Base-by-base conservation (phyloP, 345 rosid genomes). In the Murraya paniculata region DNA sequence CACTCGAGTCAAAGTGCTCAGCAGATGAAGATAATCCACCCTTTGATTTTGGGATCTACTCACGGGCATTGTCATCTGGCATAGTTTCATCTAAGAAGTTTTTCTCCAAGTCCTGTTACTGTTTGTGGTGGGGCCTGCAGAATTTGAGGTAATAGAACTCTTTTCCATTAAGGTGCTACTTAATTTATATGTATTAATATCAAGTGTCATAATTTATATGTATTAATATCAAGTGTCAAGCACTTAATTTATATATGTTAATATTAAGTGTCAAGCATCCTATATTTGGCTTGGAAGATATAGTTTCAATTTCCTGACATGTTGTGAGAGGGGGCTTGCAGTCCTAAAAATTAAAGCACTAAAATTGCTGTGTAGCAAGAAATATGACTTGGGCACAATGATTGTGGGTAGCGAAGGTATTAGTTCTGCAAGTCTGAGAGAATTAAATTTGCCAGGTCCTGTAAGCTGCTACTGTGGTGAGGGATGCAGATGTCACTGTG, bases 101-200 rank as follows among this genome's bases (percentile, higher is more conserved):
- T 82, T 73, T 94, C 41, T 78, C 98, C 0, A 96, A 95, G 62
- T 96, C 86, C 79, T 91, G 90, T 80, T 96, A 88, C 76, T 96
- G 97, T 82, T 87, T 94, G 72, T 96, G 99, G 99, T 96, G 98
- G 99, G 99, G 99, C n/a, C 91, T 96, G 66, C 98, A 94, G 86
- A 96, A 96, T 85, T 86, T 96, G 79, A 95, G 99, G 99, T 95
- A 74, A 66, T 50, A 60, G 16, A 28, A 48, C 31, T 50, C 25
- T 35, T 66, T 45, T 66, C 35, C 18, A 72, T 72, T 39, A 10
- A 56, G 19, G 28, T 59, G 60, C 35, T 58, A 65, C 56, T 68
- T 50, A 74, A 66, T 66, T 39, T 58, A 21, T 67, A 27, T 16
- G 18, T 7, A 27, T 7, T 62, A 62, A 14, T 27, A 62, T 28